These are phyloP conservation scores for Verticillium alfalfae DNA, from an alignment of 2,329 filamentous ascomycete species.

Conservation along the genomic window DNA sequence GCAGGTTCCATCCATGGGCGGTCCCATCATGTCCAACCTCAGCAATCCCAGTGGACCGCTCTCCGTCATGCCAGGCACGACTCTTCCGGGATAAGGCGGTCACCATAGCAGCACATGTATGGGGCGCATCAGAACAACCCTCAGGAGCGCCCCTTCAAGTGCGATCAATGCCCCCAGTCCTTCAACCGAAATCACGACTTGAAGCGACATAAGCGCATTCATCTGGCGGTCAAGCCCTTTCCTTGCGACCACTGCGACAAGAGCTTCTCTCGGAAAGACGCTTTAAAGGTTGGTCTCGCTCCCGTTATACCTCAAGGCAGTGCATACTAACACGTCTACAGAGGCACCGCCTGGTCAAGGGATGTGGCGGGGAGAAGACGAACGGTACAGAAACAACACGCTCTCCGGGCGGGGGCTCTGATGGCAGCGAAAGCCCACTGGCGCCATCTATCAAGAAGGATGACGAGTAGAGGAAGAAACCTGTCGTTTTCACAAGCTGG, in stretches of 20 bases:
- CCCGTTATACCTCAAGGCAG: background rate
- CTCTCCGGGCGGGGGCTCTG: constrained; percentile 2
- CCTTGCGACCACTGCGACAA: constrained; percentile 90
- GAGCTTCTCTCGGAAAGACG: constrained; percentile 94
- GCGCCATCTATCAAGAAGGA: background rate
- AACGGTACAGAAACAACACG: background rate
- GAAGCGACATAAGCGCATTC: constrained; percentile 93
- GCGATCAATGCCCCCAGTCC: constrained; percentile 84
- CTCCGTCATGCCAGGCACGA: constrained; percentile 60
- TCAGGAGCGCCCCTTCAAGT: constrained; percentile 85
- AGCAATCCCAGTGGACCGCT: constrained; percentile 68
- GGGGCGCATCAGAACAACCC: constrained; percentile 40
- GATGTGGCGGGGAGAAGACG: constrained; percentile 42
- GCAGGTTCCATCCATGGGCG: constrained; percentile 37
- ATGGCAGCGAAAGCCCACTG: constrained; percentile 1
- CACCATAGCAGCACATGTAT: constrained; percentile 55
- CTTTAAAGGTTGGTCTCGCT: constrained; percentile 69
- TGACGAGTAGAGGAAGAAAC: background rate
- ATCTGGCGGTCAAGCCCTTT: constrained; percentile 92
- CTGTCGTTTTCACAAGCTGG: background rate
- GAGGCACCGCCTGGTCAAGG: constrained; percentile 60
- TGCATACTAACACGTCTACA: constrained; percentile 20
- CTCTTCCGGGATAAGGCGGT: constrained; percentile 47
- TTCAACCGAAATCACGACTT: constrained; percentile 97
- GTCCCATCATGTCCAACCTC: constrained; percentile 72